These are phyloP conservation scores for Blastocystis sp. DNA, from an alignment of 352 stramenopile species.

Conservation along the genomic window DNA sequence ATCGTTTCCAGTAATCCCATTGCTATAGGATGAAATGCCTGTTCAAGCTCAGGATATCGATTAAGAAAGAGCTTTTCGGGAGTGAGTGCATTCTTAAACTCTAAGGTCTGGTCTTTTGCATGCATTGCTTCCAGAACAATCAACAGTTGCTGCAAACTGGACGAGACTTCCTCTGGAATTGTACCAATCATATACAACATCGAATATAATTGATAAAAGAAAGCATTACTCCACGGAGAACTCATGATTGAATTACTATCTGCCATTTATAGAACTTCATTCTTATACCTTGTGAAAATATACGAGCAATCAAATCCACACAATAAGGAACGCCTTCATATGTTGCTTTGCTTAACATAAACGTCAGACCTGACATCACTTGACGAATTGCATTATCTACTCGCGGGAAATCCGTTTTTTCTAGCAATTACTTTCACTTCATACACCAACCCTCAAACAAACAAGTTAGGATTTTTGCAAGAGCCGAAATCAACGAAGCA, in stretches of 20 bases:
- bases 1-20: not conserved
- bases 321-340: not conserved
- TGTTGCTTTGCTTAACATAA: not conserved
- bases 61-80: conserved; percentile 42
- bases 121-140: conserved; percentile 1
- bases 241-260: not conserved
- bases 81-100: conserved; percentile 55
- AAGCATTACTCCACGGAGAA: not conserved
- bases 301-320: not conserved
- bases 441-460: not conserved
- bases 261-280: not conserved
- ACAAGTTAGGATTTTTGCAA: not conserved
- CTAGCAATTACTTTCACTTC: not conserved
- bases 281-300: not conserved
- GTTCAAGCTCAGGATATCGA: conserved; percentile 1
- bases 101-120: not conserved
- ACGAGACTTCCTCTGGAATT: not conserved
- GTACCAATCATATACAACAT: conserved; percentile 1
- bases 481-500: not conserved
- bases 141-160: not conserved
- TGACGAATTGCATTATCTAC: not conserved
- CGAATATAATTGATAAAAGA: conserved; percentile 54
- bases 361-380: not conserved
- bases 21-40: not conserved
- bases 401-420: not conserved